Conservation (phyloP, 1,139 yeast genomes). For the Geotrichum australiense region DNA sequence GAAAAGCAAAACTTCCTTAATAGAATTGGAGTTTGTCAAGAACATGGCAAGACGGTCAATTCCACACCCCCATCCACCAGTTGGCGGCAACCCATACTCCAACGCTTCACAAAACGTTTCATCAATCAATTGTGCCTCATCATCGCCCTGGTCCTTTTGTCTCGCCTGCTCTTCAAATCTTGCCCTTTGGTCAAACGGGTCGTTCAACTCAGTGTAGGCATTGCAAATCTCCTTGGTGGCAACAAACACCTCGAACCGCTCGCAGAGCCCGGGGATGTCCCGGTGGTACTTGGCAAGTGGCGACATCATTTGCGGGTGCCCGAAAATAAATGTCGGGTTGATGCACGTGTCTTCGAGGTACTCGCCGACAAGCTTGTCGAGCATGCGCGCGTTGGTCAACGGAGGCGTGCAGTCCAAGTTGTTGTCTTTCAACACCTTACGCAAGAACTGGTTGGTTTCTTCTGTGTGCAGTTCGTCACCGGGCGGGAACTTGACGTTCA, state of each 20-base stretch:
- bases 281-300: slow-evolving; percentile 97
- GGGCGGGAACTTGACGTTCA: slow-evolving; percentile 85
- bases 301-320: slow-evolving; percentile 99
- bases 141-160: slow-evolving; percentile 98
- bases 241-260: slow-evolving; percentile 96
- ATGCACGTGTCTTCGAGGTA: slow-evolving; percentile 79
- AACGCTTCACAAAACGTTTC: slow-evolving; percentile 96
- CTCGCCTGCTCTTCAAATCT: slow-evolving; percentile 98
- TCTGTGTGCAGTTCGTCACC: slow-evolving; percentile 92
- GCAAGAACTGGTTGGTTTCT: slow-evolving; percentile 88
- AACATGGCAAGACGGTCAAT: slow-evolving; percentile 98
- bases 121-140: slow-evolving; percentile 94
- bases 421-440: slow-evolving; percentile 67
- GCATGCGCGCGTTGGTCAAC: slow-evolving; percentile 95
- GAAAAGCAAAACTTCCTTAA: slow-evolving; percentile 95
- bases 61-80: slow-evolving; percentile 99
- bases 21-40: slow-evolving; percentile 91
- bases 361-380: slow-evolving; percentile 96
- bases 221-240: slow-evolving; percentile 98
- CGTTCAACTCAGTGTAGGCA: slow-evolving; percentile 98
- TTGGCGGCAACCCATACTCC: slow-evolving; percentile 98
- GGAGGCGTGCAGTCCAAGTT: slow-evolving; percentile 94
- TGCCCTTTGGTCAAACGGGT: slow-evolving; percentile 95
- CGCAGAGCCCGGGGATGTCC: slow-evolving; percentile 88
- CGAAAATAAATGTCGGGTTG: slow-evolving; percentile 96